Evolutionary conservation across 257 asterid genomes (phyloP), one percentile per base, ranked within the genome.

Genomic region (Pogostemon cablin): DNA sequence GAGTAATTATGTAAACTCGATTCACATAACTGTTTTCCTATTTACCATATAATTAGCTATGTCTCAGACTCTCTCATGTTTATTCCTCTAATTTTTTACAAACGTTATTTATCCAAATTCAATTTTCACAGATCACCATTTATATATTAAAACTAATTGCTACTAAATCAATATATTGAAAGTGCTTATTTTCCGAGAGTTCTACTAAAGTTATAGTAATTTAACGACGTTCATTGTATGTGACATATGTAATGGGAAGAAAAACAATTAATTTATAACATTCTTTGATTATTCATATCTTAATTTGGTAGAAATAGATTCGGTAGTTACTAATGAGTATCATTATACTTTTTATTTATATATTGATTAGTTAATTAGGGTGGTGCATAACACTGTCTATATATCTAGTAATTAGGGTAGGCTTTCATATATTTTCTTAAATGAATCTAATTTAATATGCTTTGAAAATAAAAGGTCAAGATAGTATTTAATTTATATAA

Each of bases 291-390:
- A 65, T 71, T 41, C 62, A 65, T 59, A 73, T 76, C 81, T 17
- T 52, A 47, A 77, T 80, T 65, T 8, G 77, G 68, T 77, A 39
- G 57, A 68, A 41, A 58, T 53, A 59, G 59, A 76, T 72, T 62
- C 15, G 75, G 79, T 68, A 40, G 79, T 72, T 76, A 40, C 52
- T 54, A 15, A 65, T 64, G 32, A 44, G 61, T 70, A 42, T 15
- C 66, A 5, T 48, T 11, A 43, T 44, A 25, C 32, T 38, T 34
- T 47, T 69, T 1, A 54, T 50, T 61, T 32, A n/a, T 15, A 56
- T 39, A 72, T 7, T 46, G 48, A 71, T 56, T 25, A 62, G 12
- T 63, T 67, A 61, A 68, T 69, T 9, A 42, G 11, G 68, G 65
- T 40, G 39, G 59, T 71, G 32, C 32, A 25, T 25, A 77, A 58